Percentiles rank a stretch among this genome's conserved stretches.
These are phyloP conservation scores for Nadsonia commutata DNA, from an alignment of 1,139 yeast species.

Conservation along the genomic window DNA sequence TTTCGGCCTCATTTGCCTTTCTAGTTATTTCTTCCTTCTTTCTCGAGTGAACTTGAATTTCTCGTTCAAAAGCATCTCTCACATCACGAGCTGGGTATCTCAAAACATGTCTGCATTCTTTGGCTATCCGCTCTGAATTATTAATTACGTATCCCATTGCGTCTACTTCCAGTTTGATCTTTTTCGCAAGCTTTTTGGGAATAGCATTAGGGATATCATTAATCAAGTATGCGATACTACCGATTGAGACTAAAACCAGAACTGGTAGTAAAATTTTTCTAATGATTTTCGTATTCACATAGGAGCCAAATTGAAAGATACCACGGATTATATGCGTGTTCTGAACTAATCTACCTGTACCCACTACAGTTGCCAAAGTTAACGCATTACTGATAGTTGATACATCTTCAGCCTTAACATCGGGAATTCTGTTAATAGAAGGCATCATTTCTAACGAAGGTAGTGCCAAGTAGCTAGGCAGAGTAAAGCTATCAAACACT, in stretches of 20 bases:
- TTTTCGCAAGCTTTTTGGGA: constrained; percentile 67
- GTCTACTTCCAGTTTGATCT: constrained; percentile 46
- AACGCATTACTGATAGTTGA: constrained; percentile 26
- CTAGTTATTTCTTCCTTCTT: constrained; percentile 44
- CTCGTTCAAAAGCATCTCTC: constrained; percentile 56
- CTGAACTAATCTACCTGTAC: constrained; percentile 21
- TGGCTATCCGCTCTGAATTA: constrained; percentile 65
- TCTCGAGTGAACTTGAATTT: constrained; percentile 47
- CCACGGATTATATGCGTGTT: constrained; percentile 10
- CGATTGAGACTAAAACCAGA: constrained; percentile 37
- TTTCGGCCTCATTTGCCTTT: constrained; percentile 40
- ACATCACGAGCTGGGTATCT: constrained; percentile 76
- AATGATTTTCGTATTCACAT: constrained; percentile 9
- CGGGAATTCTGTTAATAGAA: constrained; percentile 1
- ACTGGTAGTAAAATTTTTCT: constrained; percentile 33
- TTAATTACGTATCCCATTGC: constrained; percentile 62
- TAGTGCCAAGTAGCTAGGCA: constrained; percentile 29
- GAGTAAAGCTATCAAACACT: constrained; percentile 6
- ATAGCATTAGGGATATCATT: constrained; percentile 80
- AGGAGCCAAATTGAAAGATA: constrained; percentile 9
- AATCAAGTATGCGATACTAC: constrained; percentile 51
- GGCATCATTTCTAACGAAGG: constrained; percentile 29
- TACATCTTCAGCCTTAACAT: constrained; percentile 13
- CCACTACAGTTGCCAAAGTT: constrained; percentile 26
- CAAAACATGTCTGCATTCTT: constrained; percentile 71